phyloP scores from a whole-genome alignment of 352 stramenopile species.

The Phytophthora ramorum region DNA sequence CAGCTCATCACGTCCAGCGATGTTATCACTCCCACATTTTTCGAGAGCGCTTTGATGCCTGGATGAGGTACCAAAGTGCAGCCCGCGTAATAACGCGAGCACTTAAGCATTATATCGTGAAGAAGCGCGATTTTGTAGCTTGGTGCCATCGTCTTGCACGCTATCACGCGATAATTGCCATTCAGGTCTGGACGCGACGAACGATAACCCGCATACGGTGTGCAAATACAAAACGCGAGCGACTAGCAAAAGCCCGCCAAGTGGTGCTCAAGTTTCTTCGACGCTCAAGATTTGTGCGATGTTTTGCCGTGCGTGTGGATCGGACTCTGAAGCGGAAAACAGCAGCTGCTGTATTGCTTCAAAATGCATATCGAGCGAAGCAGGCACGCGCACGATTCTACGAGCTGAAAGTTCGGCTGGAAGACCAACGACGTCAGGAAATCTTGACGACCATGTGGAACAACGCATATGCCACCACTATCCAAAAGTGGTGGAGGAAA shows the following conservation, averaged over 20 bases:
- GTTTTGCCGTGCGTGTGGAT: slow-evolving; percentile 49
- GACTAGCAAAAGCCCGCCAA: slow-evolving; percentile 21
- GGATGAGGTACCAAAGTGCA: slow-evolving; percentile 40
- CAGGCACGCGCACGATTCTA: slow-evolving; percentile 61
- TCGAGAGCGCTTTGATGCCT: slow-evolving; percentile 38
- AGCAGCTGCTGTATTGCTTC: slow-evolving; percentile 49
- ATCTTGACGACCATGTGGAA: slow-evolving; percentile 71
- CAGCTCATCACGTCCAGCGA: slow-evolving; percentile 44
- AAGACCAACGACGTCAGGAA: slow-evolving; percentile 57
- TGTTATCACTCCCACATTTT: slow-evolving; percentile 49
- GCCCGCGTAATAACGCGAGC: slow-evolving; percentile 46
- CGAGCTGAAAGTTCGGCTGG: slow-evolving; percentile 64
- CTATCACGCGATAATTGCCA: slow-evolving; percentile 61
- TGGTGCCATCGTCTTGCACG: slow-evolving; percentile 53
- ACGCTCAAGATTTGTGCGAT: slow-evolving; percentile 40
- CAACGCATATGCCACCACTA: slow-evolving; percentile 73
- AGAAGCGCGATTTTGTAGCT: slow-evolving; percentile 39
- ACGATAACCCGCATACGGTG: slow-evolving; percentile 34
- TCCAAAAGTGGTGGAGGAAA: slow-evolving; percentile 66
- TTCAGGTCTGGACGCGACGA: slow-evolving; percentile 63
- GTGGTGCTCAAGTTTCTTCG: slow-evolving; percentile 63
- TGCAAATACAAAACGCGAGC: slow-evolving; percentile 13
- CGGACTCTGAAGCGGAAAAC: slow-evolving; percentile 32
- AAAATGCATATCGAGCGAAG: slow-evolving; percentile 71
- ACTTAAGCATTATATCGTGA: slow-evolving; percentile 47